Conservation (phyloP, 371 early-diverging fungal genomes). For the Rhizomucor miehei region DNA sequence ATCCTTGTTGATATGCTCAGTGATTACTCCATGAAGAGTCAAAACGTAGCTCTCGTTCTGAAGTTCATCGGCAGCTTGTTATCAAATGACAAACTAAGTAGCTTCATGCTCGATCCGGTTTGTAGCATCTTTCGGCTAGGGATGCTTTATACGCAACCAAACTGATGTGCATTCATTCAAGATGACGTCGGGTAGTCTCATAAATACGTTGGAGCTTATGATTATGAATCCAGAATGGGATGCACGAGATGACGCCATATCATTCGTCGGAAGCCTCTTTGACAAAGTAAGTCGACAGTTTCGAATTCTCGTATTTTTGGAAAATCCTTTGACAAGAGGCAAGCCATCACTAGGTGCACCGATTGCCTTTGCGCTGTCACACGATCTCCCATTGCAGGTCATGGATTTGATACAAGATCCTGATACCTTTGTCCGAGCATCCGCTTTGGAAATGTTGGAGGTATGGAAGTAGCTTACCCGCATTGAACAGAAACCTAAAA, state of each 20-base stretch:
- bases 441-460: background rate
- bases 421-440: background rate
- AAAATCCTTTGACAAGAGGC: too few species aligned
- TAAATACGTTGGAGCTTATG: constrained; percentile 26
- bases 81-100: too few species aligned
- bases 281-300: constrained; percentile 6
- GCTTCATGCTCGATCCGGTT: too few species aligned
- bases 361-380: background rate
- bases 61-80: too few species aligned
- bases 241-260: constrained; percentile 53
- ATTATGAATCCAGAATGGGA: constrained; percentile 58
- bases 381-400: background rate
- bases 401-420: background rate
- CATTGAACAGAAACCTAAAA: background rate
- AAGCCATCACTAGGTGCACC: background rate
- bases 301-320: too few species aligned
- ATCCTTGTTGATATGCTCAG: too few species aligned
- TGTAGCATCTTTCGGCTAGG: too few species aligned
- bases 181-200: too few species aligned
- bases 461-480: background rate
- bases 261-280: constrained; percentile 54
- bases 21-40: too few species aligned
- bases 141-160: too few species aligned
- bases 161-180: too few species aligned
- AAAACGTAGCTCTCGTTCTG: too few species aligned